Evolutionary conservation across 495 filamentous ascomycete genomes (phyloP), one percentile per base, ranked within the genome.

Genomic region (Penicillium herquei): DNA sequence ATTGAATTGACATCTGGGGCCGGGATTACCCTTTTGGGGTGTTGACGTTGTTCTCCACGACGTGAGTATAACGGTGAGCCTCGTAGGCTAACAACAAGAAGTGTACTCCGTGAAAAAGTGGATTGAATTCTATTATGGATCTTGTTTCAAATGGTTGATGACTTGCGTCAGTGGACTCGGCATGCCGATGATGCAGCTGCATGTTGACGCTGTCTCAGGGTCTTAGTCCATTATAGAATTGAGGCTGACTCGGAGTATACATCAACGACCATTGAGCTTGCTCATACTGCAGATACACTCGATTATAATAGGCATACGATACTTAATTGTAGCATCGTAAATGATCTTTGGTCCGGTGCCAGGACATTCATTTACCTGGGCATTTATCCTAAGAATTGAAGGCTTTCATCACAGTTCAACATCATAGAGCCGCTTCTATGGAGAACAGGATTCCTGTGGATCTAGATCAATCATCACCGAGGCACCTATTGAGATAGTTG

Each of bases 111-210:
- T 40, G 18, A 17, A 41, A 39, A 39, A 40, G 39, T 44, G 54
- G 45, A 26, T 37, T 49, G n/a, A 26, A 26, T 26, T 26, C 21
- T 26, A 26, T 26, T 26, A 26, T 26, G 21, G 21, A 26, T 26
- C 21, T 26, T 26, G 21, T 26, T 26, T 26, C 21, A 26, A 26
- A 26, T 26, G 2, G 21, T 43, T 42, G 16, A 21, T 34, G 34
- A 33, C 17, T 31, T 17, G 43, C 37, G 43, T 46, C 43, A 46
- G 14, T n/a, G 12, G 26, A 49, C 32, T 56, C 46, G 46, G 54
- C 26, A 56, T 56, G 54, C 54, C 54, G 54, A 56, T 55, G 54
- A 39, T 56, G 39, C 46, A 44, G 40, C 40, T 43, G 40, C 17
- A 17, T 13, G 10, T 34, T 34, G 45, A 8, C 17, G 32, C 11